phyloP scores from a whole-genome alignment of 768 basidiomycete genomes.

The Suillus weaverae region DNA sequence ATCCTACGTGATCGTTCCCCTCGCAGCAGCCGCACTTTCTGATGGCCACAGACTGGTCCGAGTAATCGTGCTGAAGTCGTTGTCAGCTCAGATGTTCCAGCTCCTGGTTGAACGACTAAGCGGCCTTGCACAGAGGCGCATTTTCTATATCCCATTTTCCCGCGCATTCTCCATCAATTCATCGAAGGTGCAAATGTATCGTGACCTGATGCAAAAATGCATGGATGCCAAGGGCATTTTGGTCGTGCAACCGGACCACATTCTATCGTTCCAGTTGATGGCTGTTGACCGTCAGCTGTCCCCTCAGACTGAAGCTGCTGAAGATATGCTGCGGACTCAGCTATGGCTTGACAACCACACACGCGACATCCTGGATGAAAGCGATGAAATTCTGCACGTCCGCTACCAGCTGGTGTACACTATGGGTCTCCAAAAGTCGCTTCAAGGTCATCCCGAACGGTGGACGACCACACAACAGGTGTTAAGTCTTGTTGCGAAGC shows the following conservation, averaged over 20 bases:
- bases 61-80: slow-evolving; percentile 50
- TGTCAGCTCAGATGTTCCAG: slow-evolving; percentile 49
- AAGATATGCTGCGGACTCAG: slow-evolving; percentile 27
- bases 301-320: slow-evolving; percentile 5
- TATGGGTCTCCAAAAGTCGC: no score
- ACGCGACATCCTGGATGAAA: background rate
- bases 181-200: slow-evolving; percentile 24
- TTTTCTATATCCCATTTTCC: slow-evolving; percentile 53
- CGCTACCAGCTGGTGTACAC: background rate
- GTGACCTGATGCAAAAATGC: slow-evolving; percentile 39
- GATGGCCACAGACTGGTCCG: slow-evolving; percentile 45
- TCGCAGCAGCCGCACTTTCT: slow-evolving; percentile 40
- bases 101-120: slow-evolving; percentile 43
- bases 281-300: slow-evolving; percentile 37
- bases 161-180: slow-evolving; percentile 34
- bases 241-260: slow-evolving; percentile 53
- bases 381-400: background rate
- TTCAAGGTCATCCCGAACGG: no score
- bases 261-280: slow-evolving; percentile 52
- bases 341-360: background rate
- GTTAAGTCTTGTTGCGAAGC: slow-evolving; percentile 23
- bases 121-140: slow-evolving; percentile 45
- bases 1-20: slow-evolving; percentile 49
- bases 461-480: slow-evolving; percentile 31
- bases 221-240: slow-evolving; percentile 41